Evolutionary conservation across 1,139 yeast genomes (phyloP), one percentile per base, ranked within the genome.

Genomic region (Torulaspora pretoriensis): DNA sequence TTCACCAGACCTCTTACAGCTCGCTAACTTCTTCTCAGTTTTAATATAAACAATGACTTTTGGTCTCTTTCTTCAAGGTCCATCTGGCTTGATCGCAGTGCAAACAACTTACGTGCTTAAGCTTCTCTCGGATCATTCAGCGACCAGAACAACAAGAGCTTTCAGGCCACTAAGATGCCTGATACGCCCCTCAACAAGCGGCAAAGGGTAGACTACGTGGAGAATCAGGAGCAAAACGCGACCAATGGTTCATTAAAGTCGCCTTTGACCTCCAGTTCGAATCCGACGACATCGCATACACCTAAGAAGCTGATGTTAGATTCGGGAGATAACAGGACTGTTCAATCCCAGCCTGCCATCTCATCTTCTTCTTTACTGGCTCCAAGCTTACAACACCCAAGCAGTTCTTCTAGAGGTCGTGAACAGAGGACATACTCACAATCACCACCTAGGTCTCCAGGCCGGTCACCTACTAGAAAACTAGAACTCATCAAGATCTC

Each of bases 401-500:
- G 42, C 22, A 42, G 54, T 17, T 43, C 48, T 12, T 46, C 54
- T 6, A 50, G 61, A 38, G 62, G 65, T 3, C 51, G 65, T 7
- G 49, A 46, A 17, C 35, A 43, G n/a, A 56, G 54, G 43, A 43
- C 55, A 2, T 63, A 61, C 44, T 61, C 66, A 3, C 67, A 63
- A 44, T 62, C 66, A 3, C 67, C 67, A 9, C 65, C 65, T 14
- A 58, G 65, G 37, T 67, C 71, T 0, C 71, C 71, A 4, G 64
- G 59, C 25, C 47, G 63, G 41, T 68, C 70, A 12, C 68, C 70
- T 3, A 59, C 68, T 1, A 62, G 68, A 46, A 66, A 62, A 41
- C 53, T 68, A 10, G 71, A 69, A 51, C 55, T 69, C 42, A 66
- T 69, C 31, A 68, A 68, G 40, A 52, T 69, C 7, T 69, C 73